Base-by-base conservation (phyloP, 2,329 filamentous ascomycete genomes). In the Botrytis hyacinthi region DNA sequence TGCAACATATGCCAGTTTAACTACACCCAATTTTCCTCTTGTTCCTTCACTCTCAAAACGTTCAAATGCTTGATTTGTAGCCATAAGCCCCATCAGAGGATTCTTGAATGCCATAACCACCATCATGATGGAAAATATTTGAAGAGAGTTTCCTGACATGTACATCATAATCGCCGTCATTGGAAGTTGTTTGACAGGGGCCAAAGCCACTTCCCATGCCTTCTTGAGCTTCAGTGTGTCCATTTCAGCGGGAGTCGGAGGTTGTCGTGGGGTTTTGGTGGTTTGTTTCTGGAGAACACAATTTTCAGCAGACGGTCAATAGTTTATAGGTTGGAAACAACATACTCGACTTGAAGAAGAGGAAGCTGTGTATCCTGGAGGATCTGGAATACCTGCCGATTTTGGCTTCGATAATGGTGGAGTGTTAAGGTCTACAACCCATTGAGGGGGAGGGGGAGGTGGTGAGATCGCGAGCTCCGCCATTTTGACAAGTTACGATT, bases 141-240 rank as follows among this genome's bases (percentile, higher is more conserved):
- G 96, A 65, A 99, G 89, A 75, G 93, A 94, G 85, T 98, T 99
- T 80, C 96, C 96, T 46, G 95, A 97, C 96, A 99, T 99, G 88
- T 99, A 99, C 94, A 98, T 98, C 91, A 98, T 98, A 82, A 99
- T 95, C 76, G 92, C 95, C 73, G 97, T 98, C 96, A 99, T 99
- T 74, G 96, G 96, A 65, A 99, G 87, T 81, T 92, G 91, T 86
- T 99, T 99, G 76, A 96, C 92, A 0, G 96, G 96, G 3, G 92
- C 95, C 66, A 99, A 89, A 60, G 96, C 95, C 62, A 99, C 89
- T 83, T 99, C 96, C 96, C 96, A 99, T 0, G 96, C 96, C 83
- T 99, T 99, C 85, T 99, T 99, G 79, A 99, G 86, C 86, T 98
- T 98, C 76, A 99, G 87, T 35, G 92, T 94, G 82, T 98, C 95